Conservation (phyloP, 495 filamentous ascomycete genomes). For the Aspergillus panamensis region DNA sequence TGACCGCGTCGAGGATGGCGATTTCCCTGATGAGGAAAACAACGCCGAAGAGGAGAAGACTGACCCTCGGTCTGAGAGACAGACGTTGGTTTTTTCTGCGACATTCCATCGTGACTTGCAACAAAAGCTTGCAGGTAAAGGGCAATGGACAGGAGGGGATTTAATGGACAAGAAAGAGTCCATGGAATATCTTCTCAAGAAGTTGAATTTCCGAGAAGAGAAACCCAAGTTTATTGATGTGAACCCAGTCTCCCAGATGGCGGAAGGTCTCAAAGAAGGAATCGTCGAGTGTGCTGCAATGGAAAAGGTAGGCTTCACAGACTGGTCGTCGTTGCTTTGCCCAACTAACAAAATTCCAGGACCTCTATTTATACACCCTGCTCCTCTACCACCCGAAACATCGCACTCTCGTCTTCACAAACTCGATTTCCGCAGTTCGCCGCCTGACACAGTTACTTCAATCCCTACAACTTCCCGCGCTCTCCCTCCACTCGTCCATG, state of each 20-base stretch:
- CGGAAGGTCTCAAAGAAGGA: constrained; percentile 78
- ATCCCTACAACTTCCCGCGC: constrained; percentile 71
- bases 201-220: constrained; percentile 77
- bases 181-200: constrained; percentile 88
- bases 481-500: constrained; percentile 89
- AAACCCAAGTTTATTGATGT: constrained; percentile 90
- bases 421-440: constrained; percentile 89
- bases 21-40: constrained; percentile 38
- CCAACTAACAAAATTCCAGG: constrained; percentile 39
- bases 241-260: constrained; percentile 84
- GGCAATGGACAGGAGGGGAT: constrained; percentile 48
- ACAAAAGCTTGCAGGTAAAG: constrained; percentile 80
- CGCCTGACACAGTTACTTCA: constrained; percentile 83
- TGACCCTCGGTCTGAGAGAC: constrained; percentile 43
- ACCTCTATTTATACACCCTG: constrained; percentile 88
- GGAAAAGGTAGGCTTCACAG: constrained; percentile 65
- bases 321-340: not conserved
- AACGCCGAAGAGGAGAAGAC: constrained; percentile 25
- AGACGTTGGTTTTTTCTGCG: constrained; percentile 94
- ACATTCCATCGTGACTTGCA: constrained; percentile 90
- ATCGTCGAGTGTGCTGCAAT: constrained; percentile 86
- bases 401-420: constrained; percentile 85
- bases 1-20: constrained; percentile 50
- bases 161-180: constrained; percentile 71
- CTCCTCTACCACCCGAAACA: constrained; percentile 76